Percentiles rank a stretch among this genome's conserved stretches.
These are phyloP conservation scores for Mycena kentingensis DNA, from an alignment of 768 basidiomycete genomes.

Conservation along the genomic window DNA sequence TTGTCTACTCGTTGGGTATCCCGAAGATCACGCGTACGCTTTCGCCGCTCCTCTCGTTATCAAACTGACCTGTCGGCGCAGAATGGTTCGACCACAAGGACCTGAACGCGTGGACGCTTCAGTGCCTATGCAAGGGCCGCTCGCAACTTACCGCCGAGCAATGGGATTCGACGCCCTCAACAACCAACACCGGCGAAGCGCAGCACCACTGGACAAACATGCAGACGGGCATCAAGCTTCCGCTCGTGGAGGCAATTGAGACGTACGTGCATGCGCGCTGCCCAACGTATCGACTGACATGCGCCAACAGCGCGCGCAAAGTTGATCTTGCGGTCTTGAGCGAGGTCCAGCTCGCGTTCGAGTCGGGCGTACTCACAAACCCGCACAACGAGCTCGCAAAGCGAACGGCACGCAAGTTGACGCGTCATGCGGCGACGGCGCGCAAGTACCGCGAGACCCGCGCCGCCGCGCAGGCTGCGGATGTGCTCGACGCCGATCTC, in stretches of 20 bases:
- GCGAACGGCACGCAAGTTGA: background rate
- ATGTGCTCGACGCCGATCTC: background rate
- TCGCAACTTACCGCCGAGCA: constrained; percentile 21
- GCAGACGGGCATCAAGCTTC: constrained; percentile 20
- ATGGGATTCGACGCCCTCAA: constrained; percentile 20
- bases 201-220: constrained; percentile 26
- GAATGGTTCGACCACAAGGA: constrained; percentile 26
- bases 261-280: background rate
- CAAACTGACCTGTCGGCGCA: no score
- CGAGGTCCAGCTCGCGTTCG: background rate
- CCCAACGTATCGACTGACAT: background rate
- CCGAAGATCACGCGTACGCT: no score
- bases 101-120: constrained; percentile 23
- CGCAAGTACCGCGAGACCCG: background rate
- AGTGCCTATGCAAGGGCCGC: constrained; percentile 21
- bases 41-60: no score
- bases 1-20: no score
- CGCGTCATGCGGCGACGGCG: background rate
- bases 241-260: constrained; percentile 22
- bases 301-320: background rate
- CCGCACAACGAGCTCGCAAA: background rate
- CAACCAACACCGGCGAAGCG: constrained; percentile 23
- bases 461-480: background rate
- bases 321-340: background rate
- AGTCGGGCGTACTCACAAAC: background rate